These are phyloP conservation scores for Tolypocladium nubicola DNA, from an alignment of 2,329 filamentous ascomycete species.

Conservation along the genomic window DNA sequence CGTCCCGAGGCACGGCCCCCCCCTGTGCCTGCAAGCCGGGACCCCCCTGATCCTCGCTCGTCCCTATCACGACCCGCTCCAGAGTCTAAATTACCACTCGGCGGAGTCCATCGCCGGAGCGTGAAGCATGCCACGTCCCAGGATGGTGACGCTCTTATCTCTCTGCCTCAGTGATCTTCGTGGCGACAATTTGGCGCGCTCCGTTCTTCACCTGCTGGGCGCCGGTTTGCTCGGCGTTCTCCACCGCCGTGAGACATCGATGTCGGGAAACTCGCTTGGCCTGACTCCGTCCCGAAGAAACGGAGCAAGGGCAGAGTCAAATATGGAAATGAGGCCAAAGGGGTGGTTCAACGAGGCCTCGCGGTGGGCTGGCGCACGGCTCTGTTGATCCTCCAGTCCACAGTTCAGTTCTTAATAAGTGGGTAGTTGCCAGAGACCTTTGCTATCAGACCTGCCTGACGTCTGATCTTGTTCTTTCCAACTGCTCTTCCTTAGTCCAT, in stretches of 20 bases:
- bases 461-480: not conserved
- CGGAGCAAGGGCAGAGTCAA: not conserved
- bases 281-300: not conserved
- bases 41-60: not conserved
- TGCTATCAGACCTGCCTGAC: not conserved
- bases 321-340: not conserved
- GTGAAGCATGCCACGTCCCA: conserved; percentile 2
- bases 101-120: not conserved
- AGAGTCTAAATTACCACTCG: not conserved
- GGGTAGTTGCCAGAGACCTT: not conserved
- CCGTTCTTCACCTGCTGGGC: not conserved
- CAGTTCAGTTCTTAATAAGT: not conserved
- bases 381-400: not conserved
- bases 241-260: conserved; percentile 1
- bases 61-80: not conserved
- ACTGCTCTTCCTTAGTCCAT: no score
- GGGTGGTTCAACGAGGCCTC: not conserved
- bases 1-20: not conserved
- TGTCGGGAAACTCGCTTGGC: not conserved
- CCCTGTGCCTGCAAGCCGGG: not conserved
- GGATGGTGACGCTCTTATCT: not conserved
- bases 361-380: not conserved
- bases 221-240: not conserved
- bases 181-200: not conserved
- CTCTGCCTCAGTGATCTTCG: not conserved